Percentiles rank a stretch among this genome's conserved stretches.
These are phyloP conservation scores for Pouteria campechiana DNA, from an alignment of 179 eudicot species.

Conservation along the genomic window DNA sequence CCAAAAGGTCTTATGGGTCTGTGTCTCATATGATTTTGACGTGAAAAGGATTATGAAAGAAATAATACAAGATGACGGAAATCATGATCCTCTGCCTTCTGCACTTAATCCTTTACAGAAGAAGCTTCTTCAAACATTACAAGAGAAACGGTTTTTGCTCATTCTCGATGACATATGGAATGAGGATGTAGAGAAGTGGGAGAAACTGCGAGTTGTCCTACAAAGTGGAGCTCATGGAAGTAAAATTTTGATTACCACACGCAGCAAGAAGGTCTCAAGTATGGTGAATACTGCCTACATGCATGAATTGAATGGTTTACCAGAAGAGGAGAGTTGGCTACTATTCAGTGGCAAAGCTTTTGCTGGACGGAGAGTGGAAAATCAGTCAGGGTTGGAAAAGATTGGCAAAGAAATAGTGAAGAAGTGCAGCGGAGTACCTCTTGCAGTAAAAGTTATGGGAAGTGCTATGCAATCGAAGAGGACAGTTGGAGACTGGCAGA, in stretches of 20 bases:
- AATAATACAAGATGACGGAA: too few species aligned
- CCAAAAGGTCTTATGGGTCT: conserved; percentile 7
- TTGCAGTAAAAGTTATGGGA: conserved; percentile 16
- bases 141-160: conserved; percentile 14
- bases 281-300: conserved; percentile 2
- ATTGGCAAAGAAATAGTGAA: conserved; percentile 13
- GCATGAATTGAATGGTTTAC: conserved; percentile 5
- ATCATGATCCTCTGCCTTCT: too few species aligned
- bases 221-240: conserved; percentile 12
- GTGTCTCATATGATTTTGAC: conserved; percentile 3
- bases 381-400: conserved; percentile 1
- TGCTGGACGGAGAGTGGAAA: conserved; percentile 4
- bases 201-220: conserved; percentile 4
- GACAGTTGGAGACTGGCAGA: conserved; percentile 11
- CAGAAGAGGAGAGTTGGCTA: conserved; percentile 13
- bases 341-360: conserved; percentile 19
- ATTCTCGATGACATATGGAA: conserved; percentile 26
- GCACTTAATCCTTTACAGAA: too few species aligned
- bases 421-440: conserved; percentile 25
- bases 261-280: conserved; percentile 10
- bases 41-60: conserved; percentile 4
- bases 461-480: conserved; percentile 13
- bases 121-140: too few species aligned
- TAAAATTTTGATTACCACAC: conserved; percentile 21
- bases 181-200: conserved; percentile 7